phyloP scores from a whole-genome alignment of 257 asterid species.

The Phtheirospermum japonicum region DNA sequence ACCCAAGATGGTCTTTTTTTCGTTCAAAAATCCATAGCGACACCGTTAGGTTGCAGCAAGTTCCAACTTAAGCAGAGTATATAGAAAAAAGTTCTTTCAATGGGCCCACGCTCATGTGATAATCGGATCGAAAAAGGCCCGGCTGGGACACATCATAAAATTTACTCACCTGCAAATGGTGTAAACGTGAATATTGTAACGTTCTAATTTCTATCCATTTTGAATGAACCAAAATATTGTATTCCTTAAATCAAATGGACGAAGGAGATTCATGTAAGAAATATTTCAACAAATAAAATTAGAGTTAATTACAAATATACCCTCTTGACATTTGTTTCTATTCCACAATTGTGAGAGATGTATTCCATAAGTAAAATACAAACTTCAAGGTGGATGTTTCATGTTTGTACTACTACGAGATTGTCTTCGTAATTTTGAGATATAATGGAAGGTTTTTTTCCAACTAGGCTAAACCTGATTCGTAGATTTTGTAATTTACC shows the following conservation, averaged over 20 bases:
- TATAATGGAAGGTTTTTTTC: no score
- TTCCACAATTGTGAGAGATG: not conserved
- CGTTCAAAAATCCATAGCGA: no score
- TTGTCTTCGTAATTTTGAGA: no score
- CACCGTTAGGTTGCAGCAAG: not conserved
- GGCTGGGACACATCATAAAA: no score
- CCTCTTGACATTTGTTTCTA: no score
- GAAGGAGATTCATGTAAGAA: not conserved
- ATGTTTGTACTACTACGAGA: no score
- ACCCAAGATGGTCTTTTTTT: not conserved
- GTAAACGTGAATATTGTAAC: not conserved
- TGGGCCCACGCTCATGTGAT: not conserved
- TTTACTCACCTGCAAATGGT: constrained; percentile 21
- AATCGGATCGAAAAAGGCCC: not conserved
- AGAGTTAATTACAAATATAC: no score
- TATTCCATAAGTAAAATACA: no score
- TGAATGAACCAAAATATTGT: not conserved
- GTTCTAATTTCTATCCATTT: not conserved
- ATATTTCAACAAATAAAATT: no score
- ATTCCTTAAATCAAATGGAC: no score
- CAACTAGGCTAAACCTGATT: no score
- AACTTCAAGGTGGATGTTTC: no score
- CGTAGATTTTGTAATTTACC: not conserved
- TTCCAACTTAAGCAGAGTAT: not conserved
- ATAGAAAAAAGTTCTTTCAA: not conserved